These are phyloP conservation scores for Venturia nashicola DNA, from an alignment of 2,329 filamentous ascomycete species.

Conservation along the genomic window DNA sequence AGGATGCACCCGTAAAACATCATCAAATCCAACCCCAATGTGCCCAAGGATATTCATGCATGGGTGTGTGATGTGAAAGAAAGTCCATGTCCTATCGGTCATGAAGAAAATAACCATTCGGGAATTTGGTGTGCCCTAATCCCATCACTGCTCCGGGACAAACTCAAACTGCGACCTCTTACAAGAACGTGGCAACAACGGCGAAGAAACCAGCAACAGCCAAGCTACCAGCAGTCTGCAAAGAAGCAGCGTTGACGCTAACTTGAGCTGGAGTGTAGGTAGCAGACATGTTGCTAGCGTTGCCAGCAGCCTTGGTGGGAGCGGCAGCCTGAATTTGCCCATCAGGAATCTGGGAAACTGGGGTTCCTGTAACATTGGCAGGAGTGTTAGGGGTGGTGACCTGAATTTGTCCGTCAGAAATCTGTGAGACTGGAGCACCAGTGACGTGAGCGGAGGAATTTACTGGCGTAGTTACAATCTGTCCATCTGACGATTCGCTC, in stretches of 20 bases:
- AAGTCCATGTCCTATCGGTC: not conserved
- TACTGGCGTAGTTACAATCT: conserved; percentile 2
- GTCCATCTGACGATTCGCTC: conserved; percentile 7
- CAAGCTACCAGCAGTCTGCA: not conserved
- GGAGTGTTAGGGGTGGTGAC: not conserved
- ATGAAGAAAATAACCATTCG: not conserved
- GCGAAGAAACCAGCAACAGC: conserved; percentile 2
- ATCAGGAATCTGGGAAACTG: conserved; percentile 10
- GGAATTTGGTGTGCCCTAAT: not conserved
- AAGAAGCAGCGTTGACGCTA: conserved; percentile 3
- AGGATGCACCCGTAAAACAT: not conserved
- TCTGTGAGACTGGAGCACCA: conserved; percentile 2
- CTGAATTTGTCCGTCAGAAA: conserved; percentile 8
- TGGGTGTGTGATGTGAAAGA: not conserved
- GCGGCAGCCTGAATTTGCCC: conserved; percentile 7
- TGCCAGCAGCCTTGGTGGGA: not conserved
- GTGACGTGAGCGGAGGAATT: not conserved
- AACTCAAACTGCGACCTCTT: not conserved
- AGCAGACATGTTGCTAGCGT: not conserved
- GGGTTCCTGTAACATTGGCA: not conserved
- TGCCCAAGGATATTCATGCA: not conserved
- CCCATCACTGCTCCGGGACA: not conserved
- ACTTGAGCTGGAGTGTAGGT: not conserved
- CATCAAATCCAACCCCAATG: not conserved
- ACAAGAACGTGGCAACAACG: not conserved